Evolutionary conservation across 768 basidiomycete genomes (phyloP).

Genomic region (Tulasnella sp.): DNA sequence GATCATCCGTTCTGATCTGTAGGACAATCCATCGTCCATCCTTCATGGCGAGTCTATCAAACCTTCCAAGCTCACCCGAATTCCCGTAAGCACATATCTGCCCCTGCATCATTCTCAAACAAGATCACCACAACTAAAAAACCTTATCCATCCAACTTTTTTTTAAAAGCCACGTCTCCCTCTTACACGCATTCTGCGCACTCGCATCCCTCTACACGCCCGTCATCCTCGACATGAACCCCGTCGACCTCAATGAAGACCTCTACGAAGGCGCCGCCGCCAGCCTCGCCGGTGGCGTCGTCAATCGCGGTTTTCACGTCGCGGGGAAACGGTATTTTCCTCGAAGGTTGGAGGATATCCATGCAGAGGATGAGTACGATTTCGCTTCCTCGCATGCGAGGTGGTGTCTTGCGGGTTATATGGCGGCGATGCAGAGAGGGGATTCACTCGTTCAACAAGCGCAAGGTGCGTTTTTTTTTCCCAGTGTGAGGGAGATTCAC

Average conservation of each 20-base stretch:
- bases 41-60: constrained; percentile 2
- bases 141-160: background rate
- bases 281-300: background rate
- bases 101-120: background rate
- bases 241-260: background rate
- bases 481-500: no score
- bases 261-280: background rate
- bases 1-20: no score
- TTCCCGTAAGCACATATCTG: background rate
- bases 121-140: background rate
- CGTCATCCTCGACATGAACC: background rate
- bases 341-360: background rate
- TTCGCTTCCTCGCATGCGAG: background rate
- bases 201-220: constrained; percentile 14
- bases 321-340: background rate
- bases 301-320: background rate
- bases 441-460: background rate
- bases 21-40: constrained; percentile 12
- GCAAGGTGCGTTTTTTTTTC: background rate
- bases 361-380: background rate
- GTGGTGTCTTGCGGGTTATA: background rate
- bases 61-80: constrained; percentile 6
- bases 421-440: background rate
- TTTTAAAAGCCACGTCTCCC: background rate
- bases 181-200: constrained; percentile 17